Evolutionary conservation across 2,329 filamentous ascomycete species (phyloP), one percentile per base, ranked within the genome.

Genomic region (Fusarium redolens): DNA sequence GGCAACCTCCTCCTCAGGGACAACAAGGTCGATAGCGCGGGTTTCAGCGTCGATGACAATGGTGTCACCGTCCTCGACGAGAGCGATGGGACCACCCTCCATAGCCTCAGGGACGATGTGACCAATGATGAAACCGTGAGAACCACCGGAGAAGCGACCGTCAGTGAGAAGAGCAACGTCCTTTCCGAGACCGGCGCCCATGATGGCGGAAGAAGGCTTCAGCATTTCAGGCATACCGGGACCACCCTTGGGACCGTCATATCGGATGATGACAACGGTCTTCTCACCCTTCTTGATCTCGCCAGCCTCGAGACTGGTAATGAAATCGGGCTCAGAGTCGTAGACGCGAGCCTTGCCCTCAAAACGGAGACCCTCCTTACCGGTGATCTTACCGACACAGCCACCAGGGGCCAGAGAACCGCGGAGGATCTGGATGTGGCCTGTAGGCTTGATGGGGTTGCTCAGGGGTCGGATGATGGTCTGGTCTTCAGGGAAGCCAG

Each of bases 181-280:
- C 77, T 93, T 88, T 75, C 92, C 92, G 47, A 98, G 88, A 41
- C 92, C 93, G 10, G 94, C 94, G 60, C 95, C 95, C 94, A 97
- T 97, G 78, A 98, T 93, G 55, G 95, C 94, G 1, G 93, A 95
- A 59, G 90, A 93, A n/a, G 95, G 94, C 86, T 97, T 97, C 70
- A 98, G 86, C 87, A 97, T 96, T 85, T 98, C 95, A 37, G 95
- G 95, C 92, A 98, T 98, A 65, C 95, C 95, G 2, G 95, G 95
- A 0, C 95, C 95, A 74, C 95, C 95, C 85, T 96, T 97, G 69
- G 95, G 95, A 1, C 95, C 95, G 81, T 97, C 95, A 81, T 97
- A 97, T 57, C 95, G 93, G 77, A 98, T 96, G 62, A 97, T 91
- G 58, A 97, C 89, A 35, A 97, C 95, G 2, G 96, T 92, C 83